Conservation (phyloP, 2,329 filamentous ascomycete genomes). For the Clarireedia paspali region DNA sequence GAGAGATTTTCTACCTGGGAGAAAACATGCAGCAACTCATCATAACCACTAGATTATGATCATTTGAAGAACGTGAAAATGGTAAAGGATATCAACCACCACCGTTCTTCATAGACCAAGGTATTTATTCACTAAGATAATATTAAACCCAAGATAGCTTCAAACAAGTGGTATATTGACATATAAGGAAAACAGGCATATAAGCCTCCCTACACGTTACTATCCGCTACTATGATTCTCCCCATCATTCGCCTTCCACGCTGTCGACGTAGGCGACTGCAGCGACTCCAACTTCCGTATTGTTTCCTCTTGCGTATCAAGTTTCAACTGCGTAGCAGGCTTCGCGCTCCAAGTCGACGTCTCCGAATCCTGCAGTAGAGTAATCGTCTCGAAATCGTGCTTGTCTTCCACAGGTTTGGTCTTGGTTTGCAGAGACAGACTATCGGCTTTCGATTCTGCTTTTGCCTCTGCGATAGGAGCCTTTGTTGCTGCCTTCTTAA, state of each 20-base stretch:
- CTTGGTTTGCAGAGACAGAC: conserved; percentile 7
- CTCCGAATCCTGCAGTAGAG: conserved; percentile 23
- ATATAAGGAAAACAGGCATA: too few species aligned
- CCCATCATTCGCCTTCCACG: conserved; percentile 24
- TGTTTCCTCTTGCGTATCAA: not conserved
- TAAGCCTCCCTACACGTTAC: too few species aligned
- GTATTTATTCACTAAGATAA: too few species aligned
- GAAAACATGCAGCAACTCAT: too few species aligned
- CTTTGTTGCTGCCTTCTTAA: conserved; percentile 34
- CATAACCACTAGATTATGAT: too few species aligned
- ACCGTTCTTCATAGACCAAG: too few species aligned
- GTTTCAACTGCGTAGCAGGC: not conserved
- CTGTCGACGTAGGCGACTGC: conserved; percentile 24
- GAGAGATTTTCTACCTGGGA: too few species aligned
- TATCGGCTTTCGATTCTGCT: not conserved
- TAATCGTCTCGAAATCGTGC: conserved; percentile 9
- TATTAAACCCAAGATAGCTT: too few species aligned
- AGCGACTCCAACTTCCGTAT: conserved; percentile 16
- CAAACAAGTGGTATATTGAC: too few species aligned
- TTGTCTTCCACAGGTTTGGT: conserved; percentile 13
- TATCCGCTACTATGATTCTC: not conserved
- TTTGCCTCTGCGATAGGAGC: not conserved
- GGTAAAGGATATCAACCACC: too few species aligned
- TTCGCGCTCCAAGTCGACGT: conserved; percentile 25
- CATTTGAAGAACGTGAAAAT: too few species aligned